Evolutionary conservation across 495 filamentous ascomycete genomes (phyloP).

Genomic region (Hyaloscypha finlandica): DNA sequence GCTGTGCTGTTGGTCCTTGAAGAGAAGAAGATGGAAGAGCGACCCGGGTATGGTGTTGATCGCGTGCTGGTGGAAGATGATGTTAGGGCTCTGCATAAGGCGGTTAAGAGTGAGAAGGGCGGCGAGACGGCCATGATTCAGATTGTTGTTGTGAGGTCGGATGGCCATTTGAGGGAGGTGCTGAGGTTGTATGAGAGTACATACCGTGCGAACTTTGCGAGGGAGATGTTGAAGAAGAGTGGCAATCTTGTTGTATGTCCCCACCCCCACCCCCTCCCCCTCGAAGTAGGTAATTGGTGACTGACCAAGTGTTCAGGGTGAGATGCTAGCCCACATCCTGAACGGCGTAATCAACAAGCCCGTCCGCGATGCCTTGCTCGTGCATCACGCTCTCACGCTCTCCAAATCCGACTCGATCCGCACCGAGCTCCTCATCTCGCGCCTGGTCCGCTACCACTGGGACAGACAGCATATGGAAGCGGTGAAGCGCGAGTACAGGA

Average conservation of each 20-base stretch:
- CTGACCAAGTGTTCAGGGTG: conserved; percentile 63
- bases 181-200: conserved; percentile 68
- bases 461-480: conserved; percentile 71
- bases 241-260: conserved; percentile 82
- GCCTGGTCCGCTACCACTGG: conserved; percentile 84
- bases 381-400: conserved; percentile 81
- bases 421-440: conserved; percentile 79
- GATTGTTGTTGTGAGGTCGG: conserved; percentile 77
- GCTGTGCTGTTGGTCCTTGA: conserved; percentile 86
- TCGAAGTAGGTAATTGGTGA: neutral
- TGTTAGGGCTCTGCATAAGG: conserved; percentile 67
- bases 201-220: conserved; percentile 77
- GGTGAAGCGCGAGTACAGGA: conserved; percentile 70
- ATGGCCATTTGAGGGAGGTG: conserved; percentile 80
- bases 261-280: conserved; percentile 5
- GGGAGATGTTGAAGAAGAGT: conserved; percentile 84
- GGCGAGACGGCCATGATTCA: conserved; percentile 90
- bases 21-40: conserved; percentile 78
- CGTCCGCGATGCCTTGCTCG: conserved; percentile 89
- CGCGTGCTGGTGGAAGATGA: conserved; percentile 65
- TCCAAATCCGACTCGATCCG: conserved; percentile 61
- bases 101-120: conserved; percentile 72
- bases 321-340: conserved; percentile 92
- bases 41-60: conserved; percentile 31
- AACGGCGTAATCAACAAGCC: conserved; percentile 96